Base-by-base conservation (phyloP, 352 stramenopile genomes). In the Phytophthora ohioensis region DNA sequence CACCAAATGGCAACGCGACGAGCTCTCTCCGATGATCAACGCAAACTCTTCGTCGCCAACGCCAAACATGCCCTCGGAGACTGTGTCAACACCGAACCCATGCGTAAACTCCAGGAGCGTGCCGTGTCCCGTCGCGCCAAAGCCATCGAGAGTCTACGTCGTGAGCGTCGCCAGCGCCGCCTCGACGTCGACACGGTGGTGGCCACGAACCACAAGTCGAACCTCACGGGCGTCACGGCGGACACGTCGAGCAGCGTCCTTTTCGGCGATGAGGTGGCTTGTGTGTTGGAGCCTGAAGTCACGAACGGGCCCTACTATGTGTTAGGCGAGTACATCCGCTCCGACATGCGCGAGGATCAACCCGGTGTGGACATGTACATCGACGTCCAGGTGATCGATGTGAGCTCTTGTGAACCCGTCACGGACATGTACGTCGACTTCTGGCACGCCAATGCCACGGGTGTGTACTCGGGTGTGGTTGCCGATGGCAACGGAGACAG, bases 221-320 rank as follows among this genome's bases (percentile, higher is more conserved):
- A 35, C 30, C 53, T 70, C 41, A 69, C 53, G 12, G 64, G 36
- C 1, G 52, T 73, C 15, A 70, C 69, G 13, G 42, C 64, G 1
- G 46, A 62, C 47, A 77, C 53, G 30, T 64, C 53, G 34, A 57
- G 53, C 21, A 64, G 53, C 30, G 57, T 67, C 27, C 42, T 76
- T 7, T 76, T 76, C 31, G 64, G 64, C 9, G 42, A 34, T 21
- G 52, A 76, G 13, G 57, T 73, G 21, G 51, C 51, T 4, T 70
- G 58, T 17, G 47, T 74, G 1, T 54, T 74, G 11, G 64, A 78
- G 31, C 70, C 70, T 2, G 70, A 78, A 34, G 70, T 71, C 17
- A 78, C 70, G 5, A 62, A 78, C 27, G 70, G 70, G 4, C 70
- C 70, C 36, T 77, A 77, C 59, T 78, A 78, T 54, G 60, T 78